Evolutionary conservation across 2,329 filamentous ascomycete species (phyloP), one percentile per base, ranked within the genome.

Genomic region (Xylaria sp.): DNA sequence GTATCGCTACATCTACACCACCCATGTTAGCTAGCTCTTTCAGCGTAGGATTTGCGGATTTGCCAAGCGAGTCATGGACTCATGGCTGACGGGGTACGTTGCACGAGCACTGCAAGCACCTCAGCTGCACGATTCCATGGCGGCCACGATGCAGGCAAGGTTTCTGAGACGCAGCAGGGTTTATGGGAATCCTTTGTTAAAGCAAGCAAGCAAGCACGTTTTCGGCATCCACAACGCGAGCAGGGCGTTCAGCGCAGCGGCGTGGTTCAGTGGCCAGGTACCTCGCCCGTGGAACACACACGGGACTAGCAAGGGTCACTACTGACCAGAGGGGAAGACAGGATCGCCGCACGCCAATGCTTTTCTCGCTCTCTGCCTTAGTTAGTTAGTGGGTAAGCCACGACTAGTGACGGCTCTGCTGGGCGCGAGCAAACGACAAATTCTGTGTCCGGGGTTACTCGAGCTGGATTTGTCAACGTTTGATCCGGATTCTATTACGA

Each of bases 1-100:
- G 7, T 60, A 17, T 49, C 20, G 45, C 17, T 62, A 70, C 15
- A 39, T 29, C 20, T 27, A 66, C 60, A 47, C 67, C 57, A n/a
- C 44, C 11, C 27, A 44, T 22, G 50, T 22, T 22, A 49, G 27
- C 36, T 51, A 45, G 50, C n/a, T 58, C 17, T 50, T 20, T 57
- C 61, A 69, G 54, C 55, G 67, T 69, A 63, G 68, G 62, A 65
- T 63, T 68, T 51, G 67, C 67, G 68, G 62, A 65, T 63, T 68
- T 51, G 67, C 67, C 64, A 69, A 69, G 67, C 25, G 22, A 56
- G 50, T 39, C 29, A 42, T 50, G 38, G 22, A 56, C 44, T 39
- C 29, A 42, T 50, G 38, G 63, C 66, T 63, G 55, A 63, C 59
- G 13, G 49, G 49, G 55, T 50, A 33, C 38, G 61, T 61, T 61